Evolutionary conservation across 202 grass and related monocot species (phyloP).

Genomic region (Schoenoplectus tabernaemontani): DNA sequence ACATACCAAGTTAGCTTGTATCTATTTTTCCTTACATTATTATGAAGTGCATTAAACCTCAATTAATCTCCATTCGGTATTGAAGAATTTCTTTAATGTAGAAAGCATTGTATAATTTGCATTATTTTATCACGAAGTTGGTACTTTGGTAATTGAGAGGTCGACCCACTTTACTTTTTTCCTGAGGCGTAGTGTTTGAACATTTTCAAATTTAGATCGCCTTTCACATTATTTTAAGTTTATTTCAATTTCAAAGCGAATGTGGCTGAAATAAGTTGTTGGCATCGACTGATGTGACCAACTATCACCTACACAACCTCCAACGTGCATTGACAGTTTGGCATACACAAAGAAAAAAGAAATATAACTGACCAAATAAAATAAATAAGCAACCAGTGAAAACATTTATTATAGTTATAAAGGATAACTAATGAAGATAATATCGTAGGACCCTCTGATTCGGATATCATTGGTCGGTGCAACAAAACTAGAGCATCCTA

Average conservation of each 20-base stretch:
- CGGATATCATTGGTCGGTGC: conserved; percentile 5
- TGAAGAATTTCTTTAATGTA: neutral
- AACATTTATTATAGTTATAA: conserved; percentile 3
- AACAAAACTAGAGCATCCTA: conserved; percentile 21
- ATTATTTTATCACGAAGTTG: neutral
- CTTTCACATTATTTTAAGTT: neutral
- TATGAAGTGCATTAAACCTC: neutral
- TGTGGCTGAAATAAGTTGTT: conserved; percentile 27
- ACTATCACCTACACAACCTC: conserved; percentile 1
- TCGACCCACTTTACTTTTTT: neutral
- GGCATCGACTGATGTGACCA: conserved; percentile 27
- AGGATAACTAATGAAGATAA: conserved; percentile 14
- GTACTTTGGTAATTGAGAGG: neutral
- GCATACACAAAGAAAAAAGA: neutral
- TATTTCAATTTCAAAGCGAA: neutral
- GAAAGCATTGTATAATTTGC: neutral
- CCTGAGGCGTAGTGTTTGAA: neutral
- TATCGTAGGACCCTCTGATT: conserved; percentile 19
- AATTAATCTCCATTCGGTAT: neutral
- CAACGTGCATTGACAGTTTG: conserved; percentile 4
- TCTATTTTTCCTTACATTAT: neutral
- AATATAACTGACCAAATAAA: conserved; percentile 3
- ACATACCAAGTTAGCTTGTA: neutral
- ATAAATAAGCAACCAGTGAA: neutral
- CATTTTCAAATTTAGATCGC: neutral